Conservation (phyloP, 805 yeast genomes). For the Yarrowia sp. region DNA sequence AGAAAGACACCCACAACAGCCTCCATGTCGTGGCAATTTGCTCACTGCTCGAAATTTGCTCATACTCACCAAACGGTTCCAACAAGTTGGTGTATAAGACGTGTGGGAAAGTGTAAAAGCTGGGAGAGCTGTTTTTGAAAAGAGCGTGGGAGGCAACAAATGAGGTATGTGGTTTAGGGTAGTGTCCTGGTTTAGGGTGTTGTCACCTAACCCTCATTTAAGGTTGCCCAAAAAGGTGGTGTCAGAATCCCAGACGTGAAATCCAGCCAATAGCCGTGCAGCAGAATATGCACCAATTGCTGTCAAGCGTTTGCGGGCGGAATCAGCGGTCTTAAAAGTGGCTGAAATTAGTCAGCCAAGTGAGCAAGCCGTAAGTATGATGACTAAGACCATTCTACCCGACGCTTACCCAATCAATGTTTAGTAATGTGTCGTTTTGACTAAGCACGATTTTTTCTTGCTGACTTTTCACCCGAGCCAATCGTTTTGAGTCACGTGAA, state of each 20-base stretch:
- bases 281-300: constrained; percentile 21
- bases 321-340: neutral
- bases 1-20: neutral
- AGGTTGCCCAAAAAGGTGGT: constrained; percentile 15
- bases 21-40: neutral
- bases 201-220: neutral
- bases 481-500: constrained; percentile 18
- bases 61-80: constrained; percentile 26
- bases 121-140: constrained; percentile 23
- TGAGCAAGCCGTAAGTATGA: too few species aligned
- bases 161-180: constrained; percentile 1
- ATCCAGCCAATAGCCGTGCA: constrained; percentile 22
- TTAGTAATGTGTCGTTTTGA: too few species aligned
- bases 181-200: neutral
- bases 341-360: neutral
- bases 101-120: constrained; percentile 27
- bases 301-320: neutral
- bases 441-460: neutral
- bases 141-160: constrained; percentile 8
- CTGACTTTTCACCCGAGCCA: neutral
- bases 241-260: constrained; percentile 8
- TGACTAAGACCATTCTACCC: too few species aligned
- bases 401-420: too few species aligned
- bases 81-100: constrained; percentile 25
- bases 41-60: constrained; percentile 14